phyloP scores from a whole-genome alignment of 768 basidiomycete genomes.

The Amanita jacksonii region DNA sequence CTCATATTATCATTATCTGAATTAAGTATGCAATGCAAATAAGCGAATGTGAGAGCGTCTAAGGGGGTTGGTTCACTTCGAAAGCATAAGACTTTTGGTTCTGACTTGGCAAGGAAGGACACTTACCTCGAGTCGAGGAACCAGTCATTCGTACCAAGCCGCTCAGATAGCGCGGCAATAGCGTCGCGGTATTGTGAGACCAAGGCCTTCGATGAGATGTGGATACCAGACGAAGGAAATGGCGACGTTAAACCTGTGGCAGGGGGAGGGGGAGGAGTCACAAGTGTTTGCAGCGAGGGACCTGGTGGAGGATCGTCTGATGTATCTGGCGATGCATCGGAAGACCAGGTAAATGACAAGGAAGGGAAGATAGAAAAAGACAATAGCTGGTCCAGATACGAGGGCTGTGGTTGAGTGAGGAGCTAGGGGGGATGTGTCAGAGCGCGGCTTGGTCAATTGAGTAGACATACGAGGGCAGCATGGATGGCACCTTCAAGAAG shows the following conservation, averaged over 20 bases:
- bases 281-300: conserved; percentile 34
- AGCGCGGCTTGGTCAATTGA: not conserved
- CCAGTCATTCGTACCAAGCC: conserved; percentile 72
- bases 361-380: conserved; percentile 12
- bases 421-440: conserved; percentile 26
- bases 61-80: conserved; percentile 65
- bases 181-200: conserved; percentile 60
- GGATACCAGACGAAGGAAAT: conserved; percentile 50
- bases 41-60: conserved; percentile 78
- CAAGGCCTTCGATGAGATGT: conserved; percentile 40
- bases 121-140: conserved; percentile 64
- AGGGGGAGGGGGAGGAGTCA: conserved; percentile 61
- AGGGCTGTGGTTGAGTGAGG: conserved; percentile 36
- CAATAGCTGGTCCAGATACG: conserved; percentile 33
- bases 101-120: not conserved
- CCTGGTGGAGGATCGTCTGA: conserved; percentile 14
- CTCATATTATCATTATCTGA: conserved; percentile 32
- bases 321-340: not conserved
- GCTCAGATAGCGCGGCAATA: conserved; percentile 61
- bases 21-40: conserved; percentile 58
- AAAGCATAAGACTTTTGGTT: not conserved
- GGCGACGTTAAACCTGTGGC: conserved; percentile 58
- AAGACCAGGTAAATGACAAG: conserved; percentile 8
- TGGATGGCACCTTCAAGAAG: conserved; percentile 72
- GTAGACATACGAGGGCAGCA: conserved; percentile 53